Evolutionary conservation across 2,329 filamentous ascomycete genomes (phyloP).

Genomic region (Fusarium nelsonii): DNA sequence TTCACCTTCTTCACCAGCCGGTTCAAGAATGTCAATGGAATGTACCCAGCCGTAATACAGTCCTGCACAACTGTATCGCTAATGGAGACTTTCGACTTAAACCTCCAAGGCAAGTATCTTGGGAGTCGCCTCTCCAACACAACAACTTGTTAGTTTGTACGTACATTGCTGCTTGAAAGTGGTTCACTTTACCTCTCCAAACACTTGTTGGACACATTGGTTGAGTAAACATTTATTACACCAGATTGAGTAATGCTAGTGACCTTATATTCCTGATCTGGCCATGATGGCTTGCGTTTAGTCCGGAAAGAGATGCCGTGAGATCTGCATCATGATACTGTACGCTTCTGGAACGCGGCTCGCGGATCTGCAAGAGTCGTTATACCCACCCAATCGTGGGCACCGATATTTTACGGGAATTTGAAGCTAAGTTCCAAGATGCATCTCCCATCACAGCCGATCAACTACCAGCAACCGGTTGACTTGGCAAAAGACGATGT

Average conservation of each 20-base stretch:
- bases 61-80: neutral
- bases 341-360: constrained; percentile 7
- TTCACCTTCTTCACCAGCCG: constrained; percentile 6
- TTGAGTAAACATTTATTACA: constrained; percentile 16
- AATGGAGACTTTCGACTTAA: neutral
- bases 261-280: neutral
- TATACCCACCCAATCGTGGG: constrained; percentile 5
- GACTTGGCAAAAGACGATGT: neutral
- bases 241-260: constrained; percentile 2
- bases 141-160: neutral
- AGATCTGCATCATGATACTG: neutral
- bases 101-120: neutral
- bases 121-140: neutral
- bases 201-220: neutral
- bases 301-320: constrained; percentile 6
- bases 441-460: neutral
- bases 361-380: constrained; percentile 8
- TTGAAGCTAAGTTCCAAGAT: neutral
- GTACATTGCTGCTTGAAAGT: neutral
- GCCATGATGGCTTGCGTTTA: neutral
- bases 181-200: neutral
- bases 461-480: constrained; percentile 1
- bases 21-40: constrained; percentile 32
- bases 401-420: constrained; percentile 2
- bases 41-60: neutral